Evolutionary conservation across 2,329 filamentous ascomycete species (phyloP), one percentile per base, ranked within the genome.

Genomic region (Ascochyta koolunga): DNA sequence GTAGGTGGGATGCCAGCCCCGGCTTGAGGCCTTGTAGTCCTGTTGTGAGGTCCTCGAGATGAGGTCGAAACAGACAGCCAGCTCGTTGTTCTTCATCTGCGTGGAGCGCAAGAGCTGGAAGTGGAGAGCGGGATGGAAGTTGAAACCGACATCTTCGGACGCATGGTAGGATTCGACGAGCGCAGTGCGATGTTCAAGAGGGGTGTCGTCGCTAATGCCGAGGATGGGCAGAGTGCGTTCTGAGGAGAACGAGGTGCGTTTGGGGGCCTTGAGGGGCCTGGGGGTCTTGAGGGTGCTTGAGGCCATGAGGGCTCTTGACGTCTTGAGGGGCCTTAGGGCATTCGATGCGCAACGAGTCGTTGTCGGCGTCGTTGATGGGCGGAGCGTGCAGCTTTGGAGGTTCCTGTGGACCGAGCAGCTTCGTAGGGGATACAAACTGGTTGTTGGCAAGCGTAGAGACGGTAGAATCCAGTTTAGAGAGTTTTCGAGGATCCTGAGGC

Each of bases 11-110:
- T 86, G 81, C 89, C 89, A 93, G 40, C 86, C 86, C 0, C 75
- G 67, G 6, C 78, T 79, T 2, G 88, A 90, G 15, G 73, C 71
- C 49, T 83, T 82, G 70, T 93, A 93, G 71, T 88, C 85, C 5
- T 75, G 66, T 13, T 79, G 77, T 62, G 87, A 90, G 0, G 89
- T 91, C 42, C 78, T 73, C 56, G 87, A 80, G 45, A 93, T 79
- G 6, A 88, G 76, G 4, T 73, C 61, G 54, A 85, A 78, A 65
- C 83, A 86, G 19, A 74, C 70, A n/a, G 78, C 68, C 27, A 85
- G 68, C 38, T 81, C 78, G 0, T 57, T 33, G 1, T 60, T 21
- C 0, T 72, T 64, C 37, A 84, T 59, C 6, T 31, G 27, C 10
- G 62, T 63, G 11, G 67, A 59, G 2, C 59, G 56, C 5, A 69